Evolutionary conservation across 257 asterid species (phyloP).

Genomic region (Marsdenia floribunda): DNA sequence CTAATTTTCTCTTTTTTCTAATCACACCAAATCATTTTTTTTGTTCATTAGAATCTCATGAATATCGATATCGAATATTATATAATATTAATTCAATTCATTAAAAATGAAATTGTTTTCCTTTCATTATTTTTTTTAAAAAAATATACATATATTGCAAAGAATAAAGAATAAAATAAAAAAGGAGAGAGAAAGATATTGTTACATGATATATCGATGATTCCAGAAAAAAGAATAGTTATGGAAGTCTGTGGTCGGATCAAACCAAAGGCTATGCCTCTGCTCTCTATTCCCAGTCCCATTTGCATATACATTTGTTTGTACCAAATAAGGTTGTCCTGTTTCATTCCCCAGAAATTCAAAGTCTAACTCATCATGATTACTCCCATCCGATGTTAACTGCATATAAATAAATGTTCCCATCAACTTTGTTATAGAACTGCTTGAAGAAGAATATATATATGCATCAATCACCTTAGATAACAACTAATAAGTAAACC

Average conservation of each 20-base stretch:
- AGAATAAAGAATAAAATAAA: too few relatives aligned
- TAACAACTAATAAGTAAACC: too few relatives aligned
- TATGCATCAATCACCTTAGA: too few relatives aligned
- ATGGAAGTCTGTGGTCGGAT: slow-evolving; percentile 50
- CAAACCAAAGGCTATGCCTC: slow-evolving; percentile 56
- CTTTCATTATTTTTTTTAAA: not conserved
- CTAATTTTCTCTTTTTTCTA: too few relatives aligned
- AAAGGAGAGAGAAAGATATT: not conserved
- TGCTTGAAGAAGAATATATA: too few relatives aligned
- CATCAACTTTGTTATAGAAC: too few relatives aligned
- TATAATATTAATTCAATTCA: too few relatives aligned
- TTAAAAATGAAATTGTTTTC: too few relatives aligned
- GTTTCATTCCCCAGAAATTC: slow-evolving; percentile 60
- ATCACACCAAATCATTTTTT: too few relatives aligned
- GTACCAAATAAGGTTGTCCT: slow-evolving; percentile 55
- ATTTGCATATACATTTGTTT: slow-evolving; percentile 45
- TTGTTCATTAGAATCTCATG: too few relatives aligned
- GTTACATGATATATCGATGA: slow-evolving; percentile 42
- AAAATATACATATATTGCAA: not conserved
- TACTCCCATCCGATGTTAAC: slow-evolving; percentile 46
- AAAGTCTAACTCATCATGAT: slow-evolving; percentile 61
- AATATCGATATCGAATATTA: too few relatives aligned
- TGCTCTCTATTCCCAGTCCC: slow-evolving; percentile 58
- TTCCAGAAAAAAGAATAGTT: slow-evolving; percentile 58
- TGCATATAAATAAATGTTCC: slow-evolving; percentile 26